Evolutionary conservation across 371 early-diverging fungal species (phyloP).

Genomic region (Blastocladiella emersonii): DNA sequence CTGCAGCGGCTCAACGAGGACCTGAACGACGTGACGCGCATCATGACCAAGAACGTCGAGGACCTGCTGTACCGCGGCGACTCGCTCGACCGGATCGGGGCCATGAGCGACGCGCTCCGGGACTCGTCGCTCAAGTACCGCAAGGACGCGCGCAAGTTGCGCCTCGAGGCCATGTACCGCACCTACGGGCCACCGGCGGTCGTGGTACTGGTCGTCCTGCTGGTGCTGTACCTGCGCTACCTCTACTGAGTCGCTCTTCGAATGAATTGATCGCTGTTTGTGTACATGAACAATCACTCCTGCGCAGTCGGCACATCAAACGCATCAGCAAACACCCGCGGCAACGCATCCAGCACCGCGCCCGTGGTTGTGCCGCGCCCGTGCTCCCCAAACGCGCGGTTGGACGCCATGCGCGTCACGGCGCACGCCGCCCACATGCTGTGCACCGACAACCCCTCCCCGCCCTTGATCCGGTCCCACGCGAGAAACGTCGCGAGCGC

Average conservation of each 20-base stretch:
- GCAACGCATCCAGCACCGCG: too few species aligned
- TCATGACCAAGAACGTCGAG: constrained; percentile 96
- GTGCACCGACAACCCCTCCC: too few species aligned
- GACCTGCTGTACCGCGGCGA: constrained; percentile 89
- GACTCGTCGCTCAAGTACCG: constrained; percentile 55
- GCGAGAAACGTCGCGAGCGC: constrained; percentile 71
- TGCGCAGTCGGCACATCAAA: too few species aligned
- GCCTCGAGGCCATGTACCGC: constrained; percentile 74
- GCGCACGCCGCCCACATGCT: too few species aligned
- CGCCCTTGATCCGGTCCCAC: too few species aligned
- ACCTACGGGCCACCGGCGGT: constrained; percentile 88
- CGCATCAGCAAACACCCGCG: too few species aligned
- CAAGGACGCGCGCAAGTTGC: constrained; percentile 64
- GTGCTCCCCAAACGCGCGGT: too few species aligned
- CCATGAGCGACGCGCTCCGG: constrained; percentile 44
- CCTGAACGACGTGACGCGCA: constrained; percentile 85
- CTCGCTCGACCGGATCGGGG: constrained; percentile 61
- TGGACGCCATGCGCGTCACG: too few species aligned
- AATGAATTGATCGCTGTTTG: too few species aligned
- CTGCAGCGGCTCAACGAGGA: constrained; percentile 88
- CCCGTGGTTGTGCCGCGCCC: too few species aligned
- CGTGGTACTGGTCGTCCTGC: constrained; percentile 53
- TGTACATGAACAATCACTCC: too few species aligned
- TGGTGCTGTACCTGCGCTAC: constrained; percentile 63
- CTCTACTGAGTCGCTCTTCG: too few species aligned